phyloP scores from a whole-genome alignment of 108 stramenopile genomes.

The Pseudonitzschia pungens region DNA sequence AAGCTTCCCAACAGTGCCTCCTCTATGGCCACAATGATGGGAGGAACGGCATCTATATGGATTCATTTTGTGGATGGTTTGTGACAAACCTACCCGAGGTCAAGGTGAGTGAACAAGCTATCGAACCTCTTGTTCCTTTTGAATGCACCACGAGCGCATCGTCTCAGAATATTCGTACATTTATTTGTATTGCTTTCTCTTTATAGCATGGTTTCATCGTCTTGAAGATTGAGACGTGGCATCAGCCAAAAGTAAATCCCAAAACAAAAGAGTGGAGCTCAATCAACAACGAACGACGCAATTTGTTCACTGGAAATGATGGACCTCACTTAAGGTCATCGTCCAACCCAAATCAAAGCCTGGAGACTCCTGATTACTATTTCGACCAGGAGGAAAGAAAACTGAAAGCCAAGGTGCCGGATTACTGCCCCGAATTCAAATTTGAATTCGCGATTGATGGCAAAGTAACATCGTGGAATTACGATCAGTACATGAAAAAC shows the following conservation, averaged over 20 bases:
- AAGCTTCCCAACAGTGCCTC: conserved; percentile 41
- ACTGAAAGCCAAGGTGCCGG: conserved; percentile 10
- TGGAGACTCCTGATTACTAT: neutral
- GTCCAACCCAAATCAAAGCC: neutral
- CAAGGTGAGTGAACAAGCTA: neutral
- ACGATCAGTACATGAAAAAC: conserved; percentile 31
- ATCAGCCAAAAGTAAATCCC: neutral
- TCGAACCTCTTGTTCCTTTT: neutral
- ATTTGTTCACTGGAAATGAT: neutral
- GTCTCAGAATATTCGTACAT: no score
- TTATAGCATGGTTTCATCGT: conserved; percentile 41
- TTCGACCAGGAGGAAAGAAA: neutral
- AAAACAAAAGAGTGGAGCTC: conserved; percentile 25
- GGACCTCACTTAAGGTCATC: neutral
- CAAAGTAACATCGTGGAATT: conserved; percentile 25
- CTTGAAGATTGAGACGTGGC: conserved; percentile 43
- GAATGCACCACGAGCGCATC: no score
- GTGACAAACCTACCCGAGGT: conserved; percentile 45
- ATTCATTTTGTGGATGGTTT: conserved; percentile 66
- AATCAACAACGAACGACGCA: conserved; percentile 21
- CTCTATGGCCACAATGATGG: conserved; percentile 70
- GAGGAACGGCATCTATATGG: conserved; percentile 53
- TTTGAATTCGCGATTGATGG: conserved; percentile 64
- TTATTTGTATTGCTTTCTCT: neutral
- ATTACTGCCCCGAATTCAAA: conserved; percentile 40